Percentiles rank a stretch among this genome's conserved stretches.
Evolutionary conservation across 1,284 basidiomycete species (phyloP).

Genomic region (Ceratorhiza oryzae-sativae): DNA sequence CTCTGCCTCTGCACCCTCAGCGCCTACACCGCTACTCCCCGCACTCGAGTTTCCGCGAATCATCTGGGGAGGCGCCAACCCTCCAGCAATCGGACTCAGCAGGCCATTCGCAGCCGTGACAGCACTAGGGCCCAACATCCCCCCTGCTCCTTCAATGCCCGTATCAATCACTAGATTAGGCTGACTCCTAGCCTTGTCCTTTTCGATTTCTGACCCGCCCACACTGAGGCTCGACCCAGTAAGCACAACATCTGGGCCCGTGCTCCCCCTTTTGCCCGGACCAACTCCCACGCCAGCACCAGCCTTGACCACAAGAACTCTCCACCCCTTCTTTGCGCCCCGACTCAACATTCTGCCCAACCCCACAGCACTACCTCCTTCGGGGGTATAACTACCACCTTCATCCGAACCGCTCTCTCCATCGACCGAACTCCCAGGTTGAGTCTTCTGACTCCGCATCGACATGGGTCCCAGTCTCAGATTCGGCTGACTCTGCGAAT

Average conservation of each 20-base stretch:
- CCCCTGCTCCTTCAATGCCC: not conserved
- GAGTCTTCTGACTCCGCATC: constrained; percentile 3
- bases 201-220: not conserved
- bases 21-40: constrained; percentile 14
- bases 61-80: constrained; percentile 9
- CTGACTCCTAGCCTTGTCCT: constrained; percentile 22
- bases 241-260: constrained; percentile 2
- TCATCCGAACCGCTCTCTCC: constrained; percentile 8
- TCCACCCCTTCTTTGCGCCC: constrained; percentile 24
- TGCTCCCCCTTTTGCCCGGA: not conserved
- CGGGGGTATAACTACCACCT: not conserved
- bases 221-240: not conserved
- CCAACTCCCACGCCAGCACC: not conserved
- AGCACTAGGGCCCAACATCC: not conserved
- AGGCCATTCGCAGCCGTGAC: not conserved
- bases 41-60: constrained; percentile 19
- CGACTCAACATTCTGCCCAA: constrained; percentile 14
- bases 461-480: not conserved
- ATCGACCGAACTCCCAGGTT: not conserved
- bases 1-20: constrained; percentile 49
- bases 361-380: not conserved
- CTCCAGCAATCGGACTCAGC: not conserved
- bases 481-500: constrained; percentile 3
- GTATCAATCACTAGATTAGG: constrained; percentile 34
- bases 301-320: constrained; percentile 20